These are phyloP conservation scores for Exserohilum turcica DNA, from an alignment of 2,329 filamentous ascomycete genomes.

Conservation along the genomic window DNA sequence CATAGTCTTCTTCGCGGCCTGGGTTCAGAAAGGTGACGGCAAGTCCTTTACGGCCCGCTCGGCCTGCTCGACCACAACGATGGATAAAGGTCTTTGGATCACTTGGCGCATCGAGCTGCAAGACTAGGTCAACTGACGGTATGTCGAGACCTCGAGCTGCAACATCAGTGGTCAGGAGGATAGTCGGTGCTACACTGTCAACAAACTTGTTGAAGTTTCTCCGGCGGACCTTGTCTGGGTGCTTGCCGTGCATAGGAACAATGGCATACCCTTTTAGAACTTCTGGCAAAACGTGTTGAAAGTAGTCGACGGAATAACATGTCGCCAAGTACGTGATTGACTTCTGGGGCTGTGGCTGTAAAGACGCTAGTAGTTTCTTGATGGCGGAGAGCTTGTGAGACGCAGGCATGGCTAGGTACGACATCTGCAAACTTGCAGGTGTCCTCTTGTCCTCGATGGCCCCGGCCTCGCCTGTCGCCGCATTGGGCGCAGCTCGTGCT, in stretches of 20 bases:
- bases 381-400: constrained; percentile 81
- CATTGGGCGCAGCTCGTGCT: constrained; percentile 30
- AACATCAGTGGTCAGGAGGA: constrained; percentile 91
- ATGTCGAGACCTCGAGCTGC: constrained; percentile 91
- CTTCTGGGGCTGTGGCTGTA: constrained; percentile 78
- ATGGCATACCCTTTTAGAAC: constrained; percentile 73
- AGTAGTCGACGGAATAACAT: constrained; percentile 94
- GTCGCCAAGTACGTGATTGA: constrained; percentile 92
- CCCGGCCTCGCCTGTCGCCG: constrained; percentile 54
- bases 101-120: constrained; percentile 83
- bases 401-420: constrained; percentile 75
- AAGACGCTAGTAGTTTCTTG: constrained; percentile 68
- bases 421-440: constrained; percentile 90
- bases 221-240: constrained; percentile 82
- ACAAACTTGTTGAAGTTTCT: constrained; percentile 86
- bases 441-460: constrained; percentile 84
- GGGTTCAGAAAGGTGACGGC: constrained; percentile 85
- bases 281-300: constrained; percentile 76
- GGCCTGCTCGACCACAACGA: constrained; percentile 66
- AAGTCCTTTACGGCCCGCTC: constrained; percentile 72
- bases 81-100: constrained; percentile 85
- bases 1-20: constrained; percentile 85
- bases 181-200: constrained; percentile 72
- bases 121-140: constrained; percentile 85
- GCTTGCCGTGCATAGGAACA: constrained; percentile 88